These are phyloP conservation scores for Epipyxis sp. DNA, from an alignment of 108 stramenopile genomes.

Conservation along the genomic window DNA sequence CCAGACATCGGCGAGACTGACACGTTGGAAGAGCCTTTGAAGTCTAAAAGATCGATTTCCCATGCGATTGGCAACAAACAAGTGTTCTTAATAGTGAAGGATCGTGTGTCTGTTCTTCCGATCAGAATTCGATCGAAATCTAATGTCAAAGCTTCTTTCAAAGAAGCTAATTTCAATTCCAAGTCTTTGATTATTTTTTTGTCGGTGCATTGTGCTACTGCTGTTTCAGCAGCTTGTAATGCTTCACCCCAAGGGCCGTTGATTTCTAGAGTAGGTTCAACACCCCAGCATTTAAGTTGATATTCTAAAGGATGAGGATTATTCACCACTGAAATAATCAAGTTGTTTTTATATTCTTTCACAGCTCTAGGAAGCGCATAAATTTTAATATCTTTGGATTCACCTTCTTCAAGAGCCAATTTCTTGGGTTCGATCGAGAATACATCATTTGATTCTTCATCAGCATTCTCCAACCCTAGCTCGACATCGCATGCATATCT, in stretches of 20 bases:
- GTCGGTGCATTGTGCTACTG: constrained; percentile 23
- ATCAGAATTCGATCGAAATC: constrained; percentile 59
- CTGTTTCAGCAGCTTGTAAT: constrained; percentile 7
- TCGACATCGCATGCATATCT: constrained; percentile 35
- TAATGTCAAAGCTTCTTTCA: constrained; percentile 18
- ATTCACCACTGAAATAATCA: constrained; percentile 40
- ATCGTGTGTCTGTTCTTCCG: constrained; percentile 44
- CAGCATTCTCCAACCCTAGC: constrained; percentile 28
- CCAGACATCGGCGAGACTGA: constrained; percentile 41
- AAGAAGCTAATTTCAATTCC: background rate
- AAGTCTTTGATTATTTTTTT: constrained; percentile 23
- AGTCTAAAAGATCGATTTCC: constrained; percentile 45
- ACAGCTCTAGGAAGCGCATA: constrained; percentile 56
- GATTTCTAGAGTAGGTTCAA: constrained; percentile 37
- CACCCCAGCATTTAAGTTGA: constrained; percentile 46
- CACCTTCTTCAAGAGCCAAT: constrained; percentile 51
- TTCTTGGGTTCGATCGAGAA: constrained; percentile 50
- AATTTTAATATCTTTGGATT: constrained; percentile 54
- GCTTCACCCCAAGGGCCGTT: constrained; percentile 53
- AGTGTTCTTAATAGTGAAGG: constrained; percentile 47
- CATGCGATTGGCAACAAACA: constrained; percentile 42
- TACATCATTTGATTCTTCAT: background rate
- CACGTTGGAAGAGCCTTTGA: constrained; percentile 33
- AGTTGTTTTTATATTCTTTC: constrained; percentile 31
- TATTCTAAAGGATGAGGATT: constrained; percentile 52